These are phyloP conservation scores for Boletus hoseneyae DNA, from an alignment of 1,284 basidiomycete species.

Conservation along the genomic window DNA sequence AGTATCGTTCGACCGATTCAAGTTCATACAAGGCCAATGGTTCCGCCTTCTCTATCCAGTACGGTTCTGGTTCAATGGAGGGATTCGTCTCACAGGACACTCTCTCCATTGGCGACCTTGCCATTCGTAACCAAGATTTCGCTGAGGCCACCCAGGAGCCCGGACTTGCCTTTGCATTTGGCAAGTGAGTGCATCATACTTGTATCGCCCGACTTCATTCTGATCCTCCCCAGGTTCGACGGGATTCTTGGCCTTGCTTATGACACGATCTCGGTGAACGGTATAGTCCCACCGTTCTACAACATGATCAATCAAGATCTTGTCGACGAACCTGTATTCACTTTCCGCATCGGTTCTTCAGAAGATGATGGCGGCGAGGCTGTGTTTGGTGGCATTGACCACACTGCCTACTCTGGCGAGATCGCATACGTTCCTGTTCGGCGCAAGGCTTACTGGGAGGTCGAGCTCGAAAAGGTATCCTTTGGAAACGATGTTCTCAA, in stretches of 20 bases:
- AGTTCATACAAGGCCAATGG: conserved; percentile 93
- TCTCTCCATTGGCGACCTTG: conserved; percentile 83
- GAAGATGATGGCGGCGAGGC: conserved; percentile 92
- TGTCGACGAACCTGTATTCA: conserved; percentile 85
- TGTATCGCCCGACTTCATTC: background rate
- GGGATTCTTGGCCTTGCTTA: conserved; percentile 96
- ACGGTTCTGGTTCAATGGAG: conserved; percentile 97
- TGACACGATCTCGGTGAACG: conserved; percentile 95
- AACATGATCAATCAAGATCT: conserved; percentile 86
- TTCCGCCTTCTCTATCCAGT: conserved; percentile 87
- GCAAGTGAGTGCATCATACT: conserved; percentile 72
- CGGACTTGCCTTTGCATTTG: conserved; percentile 96
- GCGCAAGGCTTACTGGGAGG: conserved; percentile 98
- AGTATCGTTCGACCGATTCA: conserved; percentile 87
- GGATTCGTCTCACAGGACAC: conserved; percentile 91
- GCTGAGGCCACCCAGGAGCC: conserved; percentile 97
- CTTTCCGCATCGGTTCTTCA: conserved; percentile 90
- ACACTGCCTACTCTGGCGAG: conserved; percentile 75
- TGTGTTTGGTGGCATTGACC: conserved; percentile 91
- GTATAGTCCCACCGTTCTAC: conserved; percentile 94
- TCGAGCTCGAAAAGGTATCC: conserved; percentile 82
- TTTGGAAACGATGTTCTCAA: conserved; percentile 87
- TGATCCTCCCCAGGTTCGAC: conserved; percentile 66
- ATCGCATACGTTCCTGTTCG: conserved; percentile 90
- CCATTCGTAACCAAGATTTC: conserved; percentile 81